Conservation (phyloP, 176 grass and related monocot species). For the Rhynchospora tenuis region DNA sequence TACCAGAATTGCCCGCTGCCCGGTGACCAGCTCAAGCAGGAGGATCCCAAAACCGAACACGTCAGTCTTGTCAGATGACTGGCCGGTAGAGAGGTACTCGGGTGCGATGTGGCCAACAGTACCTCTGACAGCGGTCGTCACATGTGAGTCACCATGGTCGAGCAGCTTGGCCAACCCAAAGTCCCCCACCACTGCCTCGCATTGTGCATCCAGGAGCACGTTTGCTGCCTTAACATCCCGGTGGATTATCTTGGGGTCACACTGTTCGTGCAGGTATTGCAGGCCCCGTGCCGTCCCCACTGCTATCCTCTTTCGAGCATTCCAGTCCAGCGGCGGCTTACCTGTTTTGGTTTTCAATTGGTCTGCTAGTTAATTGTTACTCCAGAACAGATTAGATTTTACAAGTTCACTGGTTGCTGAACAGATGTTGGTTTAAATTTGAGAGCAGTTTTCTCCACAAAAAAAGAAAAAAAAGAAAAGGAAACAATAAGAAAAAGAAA, state of each 20-base stretch:
- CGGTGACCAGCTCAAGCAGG: conserved; percentile 71
- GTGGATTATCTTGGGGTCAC: too few relatives aligned
- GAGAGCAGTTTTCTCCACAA: neutral
- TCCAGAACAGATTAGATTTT: neutral
- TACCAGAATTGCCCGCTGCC: conserved; percentile 68
- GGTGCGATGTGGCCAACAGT: conserved; percentile 84
- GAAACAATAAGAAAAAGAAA: neutral
- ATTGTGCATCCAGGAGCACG: conserved; percentile 63
- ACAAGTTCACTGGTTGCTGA: neutral
- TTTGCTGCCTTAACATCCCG: conserved; percentile 87
- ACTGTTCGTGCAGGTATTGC: conserved; percentile 82
- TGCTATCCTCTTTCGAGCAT: conserved; percentile 65
- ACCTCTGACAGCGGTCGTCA: conserved; percentile 84
- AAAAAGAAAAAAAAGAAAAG: too few relatives aligned
- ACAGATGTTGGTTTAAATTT: neutral
- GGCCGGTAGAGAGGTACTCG: conserved; percentile 78
- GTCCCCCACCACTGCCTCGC: conserved; percentile 69
- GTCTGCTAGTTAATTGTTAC: too few relatives aligned
- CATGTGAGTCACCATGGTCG: conserved; percentile 73
- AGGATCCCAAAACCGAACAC: conserved; percentile 85
- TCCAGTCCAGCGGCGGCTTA: conserved; percentile 72
- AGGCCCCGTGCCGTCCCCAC: conserved; percentile 67
- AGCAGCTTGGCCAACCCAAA: conserved; percentile 86
- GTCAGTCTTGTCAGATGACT: conserved; percentile 79
- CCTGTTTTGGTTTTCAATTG: conserved; percentile 24